These are phyloP conservation scores for Schizophyllum commune DNA, from an alignment of 1,284 basidiomycete species.

Conservation along the genomic window DNA sequence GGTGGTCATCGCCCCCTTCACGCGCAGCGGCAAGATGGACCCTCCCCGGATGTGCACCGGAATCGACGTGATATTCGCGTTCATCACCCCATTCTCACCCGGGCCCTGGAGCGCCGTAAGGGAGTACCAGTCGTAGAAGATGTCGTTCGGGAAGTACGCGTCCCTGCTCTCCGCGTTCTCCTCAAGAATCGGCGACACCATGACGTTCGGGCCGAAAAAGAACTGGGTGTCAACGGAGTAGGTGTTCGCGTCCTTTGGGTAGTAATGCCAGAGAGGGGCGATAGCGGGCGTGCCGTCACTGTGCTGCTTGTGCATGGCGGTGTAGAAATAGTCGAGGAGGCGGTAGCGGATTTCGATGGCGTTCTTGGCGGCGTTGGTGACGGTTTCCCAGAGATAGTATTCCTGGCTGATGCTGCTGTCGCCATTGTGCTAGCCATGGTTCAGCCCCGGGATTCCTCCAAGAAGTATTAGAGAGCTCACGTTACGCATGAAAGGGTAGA, in stretches of 20 bases:
- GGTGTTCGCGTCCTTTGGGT: constrained; percentile 51
- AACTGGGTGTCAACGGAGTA: constrained; percentile 60
- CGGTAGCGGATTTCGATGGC: constrained; percentile 59
- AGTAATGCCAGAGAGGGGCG: constrained; percentile 57
- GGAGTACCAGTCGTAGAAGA: constrained; percentile 57
- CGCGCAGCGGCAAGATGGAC: constrained; percentile 47
- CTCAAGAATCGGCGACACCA: constrained; percentile 61
- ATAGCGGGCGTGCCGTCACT: constrained; percentile 56
- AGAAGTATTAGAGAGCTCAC: too few species aligned
- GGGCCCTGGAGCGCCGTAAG: constrained; percentile 38
- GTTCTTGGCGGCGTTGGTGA: constrained; percentile 51
- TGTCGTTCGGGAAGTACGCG: constrained; percentile 56
- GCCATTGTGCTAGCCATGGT: constrained; percentile 48
- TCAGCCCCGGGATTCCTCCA: too few species aligned
- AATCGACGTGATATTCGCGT: constrained; percentile 52
- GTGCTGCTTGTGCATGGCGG: constrained; percentile 53
- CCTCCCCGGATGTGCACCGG: constrained; percentile 59
- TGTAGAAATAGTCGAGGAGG: constrained; percentile 67
- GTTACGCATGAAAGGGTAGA: constrained; percentile 68
- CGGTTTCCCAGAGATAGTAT: constrained; percentile 57
- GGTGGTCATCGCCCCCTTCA: constrained; percentile 51
- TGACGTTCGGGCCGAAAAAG: constrained; percentile 58
- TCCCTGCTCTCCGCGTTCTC: constrained; percentile 52
- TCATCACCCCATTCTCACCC: constrained; percentile 38
- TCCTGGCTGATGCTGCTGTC: constrained; percentile 52